Percentiles rank a stretch among this genome's conserved stretches.
Conservation (phyloP, 1,284 basidiomycete genomes). For the Marasmius fiardii region DNA sequence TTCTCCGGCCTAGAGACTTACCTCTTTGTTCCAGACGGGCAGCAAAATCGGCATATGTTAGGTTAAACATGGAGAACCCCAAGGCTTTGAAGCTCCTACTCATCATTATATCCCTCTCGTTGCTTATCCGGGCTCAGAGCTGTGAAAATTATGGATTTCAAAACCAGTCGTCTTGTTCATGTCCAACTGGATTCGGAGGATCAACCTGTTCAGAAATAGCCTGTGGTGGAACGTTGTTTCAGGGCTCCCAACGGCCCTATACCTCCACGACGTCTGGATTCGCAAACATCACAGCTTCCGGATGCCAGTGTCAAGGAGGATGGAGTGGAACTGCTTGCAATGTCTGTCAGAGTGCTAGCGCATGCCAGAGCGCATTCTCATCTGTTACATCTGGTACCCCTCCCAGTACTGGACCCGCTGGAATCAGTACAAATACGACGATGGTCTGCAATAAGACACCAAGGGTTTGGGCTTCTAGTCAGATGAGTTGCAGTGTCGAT, state of each 20-base stretch:
- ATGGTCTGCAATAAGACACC: slow-evolving; percentile 62
- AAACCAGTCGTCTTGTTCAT: slow-evolving; percentile 59
- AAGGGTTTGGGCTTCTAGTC: slow-evolving; percentile 60
- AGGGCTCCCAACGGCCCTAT: slow-evolving; percentile 56
- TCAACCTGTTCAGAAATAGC: slow-evolving; percentile 63
- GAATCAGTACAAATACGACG: slow-evolving; percentile 47
- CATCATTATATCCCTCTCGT: slow-evolving; percentile 14
- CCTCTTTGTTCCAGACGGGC: no score
- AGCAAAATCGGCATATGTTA: no score
- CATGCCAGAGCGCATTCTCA: slow-evolving; percentile 57
- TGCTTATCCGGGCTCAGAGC: slow-evolving; percentile 36
- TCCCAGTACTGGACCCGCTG: slow-evolving; percentile 19
- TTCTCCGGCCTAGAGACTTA: no score
- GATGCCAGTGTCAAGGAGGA: slow-evolving; percentile 65
- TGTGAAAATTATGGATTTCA: slow-evolving; percentile 71
- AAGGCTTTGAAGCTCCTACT: no score
- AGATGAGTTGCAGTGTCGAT: slow-evolving; percentile 74
- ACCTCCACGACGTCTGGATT: slow-evolving; percentile 43
- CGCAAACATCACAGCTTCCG: slow-evolving; percentile 58
- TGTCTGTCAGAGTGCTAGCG: slow-evolving; percentile 58
- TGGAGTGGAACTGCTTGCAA: slow-evolving; percentile 82
- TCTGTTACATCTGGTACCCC: slow-evolving; percentile 31
- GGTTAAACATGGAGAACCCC: no score
- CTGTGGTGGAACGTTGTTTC: slow-evolving; percentile 80
- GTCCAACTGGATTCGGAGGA: slow-evolving; percentile 77